These are phyloP conservation scores for Daldinia concentrica DNA, from an alignment of 495 filamentous ascomycete genomes.

Conservation along the genomic window DNA sequence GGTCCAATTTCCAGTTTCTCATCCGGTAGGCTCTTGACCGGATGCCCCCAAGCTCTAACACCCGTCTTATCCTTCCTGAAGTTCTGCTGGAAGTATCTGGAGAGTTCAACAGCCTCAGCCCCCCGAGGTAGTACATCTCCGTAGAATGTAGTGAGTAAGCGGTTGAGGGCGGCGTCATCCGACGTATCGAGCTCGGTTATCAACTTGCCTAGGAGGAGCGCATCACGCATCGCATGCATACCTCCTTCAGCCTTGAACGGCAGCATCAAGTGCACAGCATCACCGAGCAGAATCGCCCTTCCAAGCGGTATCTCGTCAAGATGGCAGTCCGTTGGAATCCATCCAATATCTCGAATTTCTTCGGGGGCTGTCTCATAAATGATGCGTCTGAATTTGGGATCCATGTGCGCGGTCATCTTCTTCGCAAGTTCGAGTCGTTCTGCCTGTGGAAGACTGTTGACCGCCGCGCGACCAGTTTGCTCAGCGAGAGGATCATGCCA, in stretches of 20 bases:
- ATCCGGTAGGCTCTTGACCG: slow-evolving; percentile 32
- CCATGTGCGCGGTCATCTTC: slow-evolving; percentile 33
- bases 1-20: slow-evolving; percentile 38
- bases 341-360: slow-evolving; percentile 31
- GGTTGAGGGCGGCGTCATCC: slow-evolving; percentile 33
- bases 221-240: slow-evolving; percentile 40
- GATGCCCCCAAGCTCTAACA: slow-evolving; percentile 35
- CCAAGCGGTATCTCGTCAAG: slow-evolving; percentile 47
- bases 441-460: slow-evolving; percentile 18
- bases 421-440: slow-evolving; percentile 37
- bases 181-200: slow-evolving; percentile 24
- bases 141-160: slow-evolving; percentile 33
- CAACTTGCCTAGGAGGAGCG: slow-evolving; percentile 29
- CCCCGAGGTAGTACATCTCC: slow-evolving; percentile 37
- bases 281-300: slow-evolving; percentile 56
- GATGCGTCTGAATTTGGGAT: slow-evolving; percentile 37
- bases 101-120: slow-evolving; percentile 30
- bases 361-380: slow-evolving; percentile 34
- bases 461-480: slow-evolving; percentile 22
- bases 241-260: slow-evolving; percentile 51
- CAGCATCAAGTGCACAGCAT: slow-evolving; percentile 67
- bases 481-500: slow-evolving; percentile 37
- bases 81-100: slow-evolving; percentile 30
- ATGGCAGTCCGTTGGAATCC: slow-evolving; percentile 39
- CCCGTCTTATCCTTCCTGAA: slow-evolving; percentile 34